Percentiles rank a stretch among this genome's conserved stretches.
These are phyloP conservation scores for Kwoniella europaea DNA, from an alignment of 768 basidiomycete genomes.

Conservation along the genomic window DNA sequence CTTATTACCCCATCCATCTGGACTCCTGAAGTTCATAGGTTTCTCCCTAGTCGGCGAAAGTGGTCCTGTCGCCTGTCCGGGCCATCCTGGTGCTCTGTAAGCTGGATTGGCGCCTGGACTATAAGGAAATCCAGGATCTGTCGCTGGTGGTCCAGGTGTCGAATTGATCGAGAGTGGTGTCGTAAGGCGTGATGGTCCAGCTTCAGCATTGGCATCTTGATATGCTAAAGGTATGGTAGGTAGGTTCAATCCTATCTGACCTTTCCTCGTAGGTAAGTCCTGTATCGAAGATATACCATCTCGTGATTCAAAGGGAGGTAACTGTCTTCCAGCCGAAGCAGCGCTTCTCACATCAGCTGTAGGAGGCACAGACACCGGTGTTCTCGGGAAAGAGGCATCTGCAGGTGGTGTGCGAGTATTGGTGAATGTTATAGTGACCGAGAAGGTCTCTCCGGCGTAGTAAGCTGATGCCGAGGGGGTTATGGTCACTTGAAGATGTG, in stretches of 20 bases:
- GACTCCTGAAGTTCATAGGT: slow-evolving; percentile 37
- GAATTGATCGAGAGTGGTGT: slow-evolving; percentile 20
- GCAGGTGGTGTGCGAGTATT: slow-evolving; percentile 65
- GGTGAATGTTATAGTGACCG: slow-evolving; percentile 82
- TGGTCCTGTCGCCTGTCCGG: slow-evolving; percentile 7
- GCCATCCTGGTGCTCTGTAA: slow-evolving; percentile 41
- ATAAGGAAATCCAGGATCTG: slow-evolving; percentile 25
- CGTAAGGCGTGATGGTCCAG: slow-evolving; percentile 36
- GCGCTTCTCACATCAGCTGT: slow-evolving; percentile 17
- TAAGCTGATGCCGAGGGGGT: slow-evolving; percentile 81
- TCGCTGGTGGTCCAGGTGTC: slow-evolving; percentile 1
- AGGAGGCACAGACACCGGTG: slow-evolving; percentile 18
- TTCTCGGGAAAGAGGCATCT: slow-evolving; percentile 12
- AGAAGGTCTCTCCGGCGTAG: slow-evolving; percentile 88
- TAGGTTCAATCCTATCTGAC: slow-evolving; percentile 36
- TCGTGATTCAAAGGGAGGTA: slow-evolving; percentile 5
- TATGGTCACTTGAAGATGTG: slow-evolving; percentile 57
- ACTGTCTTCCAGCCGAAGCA: slow-evolving; percentile 17
- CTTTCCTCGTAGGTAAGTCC: slow-evolving; percentile 22
- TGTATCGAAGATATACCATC: not conserved
- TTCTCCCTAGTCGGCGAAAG: slow-evolving; percentile 23
- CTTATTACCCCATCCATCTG: slow-evolving; percentile 34
- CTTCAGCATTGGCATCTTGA: slow-evolving; percentile 33
- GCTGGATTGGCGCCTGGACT: slow-evolving; percentile 41
- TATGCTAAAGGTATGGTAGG: slow-evolving; percentile 13